Conservation (phyloP, 164 flowering plant species). For the Paratinospora sagittata region DNA sequence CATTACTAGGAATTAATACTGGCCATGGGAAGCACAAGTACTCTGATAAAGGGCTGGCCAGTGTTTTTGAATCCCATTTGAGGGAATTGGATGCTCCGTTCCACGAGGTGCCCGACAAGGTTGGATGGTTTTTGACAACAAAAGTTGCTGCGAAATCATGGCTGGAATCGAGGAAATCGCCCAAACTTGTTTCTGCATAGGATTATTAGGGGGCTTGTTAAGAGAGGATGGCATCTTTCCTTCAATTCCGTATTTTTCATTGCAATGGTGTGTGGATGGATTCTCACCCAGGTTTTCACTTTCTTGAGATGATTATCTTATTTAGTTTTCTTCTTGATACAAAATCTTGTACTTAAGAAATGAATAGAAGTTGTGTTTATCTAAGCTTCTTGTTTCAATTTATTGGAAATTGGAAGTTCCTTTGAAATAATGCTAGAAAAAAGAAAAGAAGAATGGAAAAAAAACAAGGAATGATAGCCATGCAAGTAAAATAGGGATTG, state of each 20-base stretch:
- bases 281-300: neutral
- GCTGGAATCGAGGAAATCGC: slow-evolving; percentile 58
- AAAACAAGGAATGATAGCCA: no score
- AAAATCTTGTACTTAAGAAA: neutral
- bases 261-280: slow-evolving; percentile 1
- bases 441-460: no score
- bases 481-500: no score
- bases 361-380: neutral
- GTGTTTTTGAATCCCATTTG: slow-evolving; percentile 61
- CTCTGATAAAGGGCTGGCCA: slow-evolving; percentile 64
- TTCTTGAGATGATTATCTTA: neutral
- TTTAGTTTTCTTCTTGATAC: neutral
- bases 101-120: slow-evolving; percentile 69
- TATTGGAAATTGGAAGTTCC: no score
- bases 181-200: slow-evolving; percentile 41
- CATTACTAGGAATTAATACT: slow-evolving; percentile 79
- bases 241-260: slow-evolving; percentile 9
- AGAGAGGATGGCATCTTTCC: neutral
- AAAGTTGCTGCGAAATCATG: slow-evolving; percentile 65
- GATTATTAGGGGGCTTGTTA: neutral
- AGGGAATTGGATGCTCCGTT: slow-evolving; percentile 82
- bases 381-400: neutral
- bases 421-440: no score
- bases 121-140: slow-evolving; percentile 90
- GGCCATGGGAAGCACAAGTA: slow-evolving; percentile 87